Conservation (phyloP, 441 rosid species). For the Populus hybrid region DNA sequence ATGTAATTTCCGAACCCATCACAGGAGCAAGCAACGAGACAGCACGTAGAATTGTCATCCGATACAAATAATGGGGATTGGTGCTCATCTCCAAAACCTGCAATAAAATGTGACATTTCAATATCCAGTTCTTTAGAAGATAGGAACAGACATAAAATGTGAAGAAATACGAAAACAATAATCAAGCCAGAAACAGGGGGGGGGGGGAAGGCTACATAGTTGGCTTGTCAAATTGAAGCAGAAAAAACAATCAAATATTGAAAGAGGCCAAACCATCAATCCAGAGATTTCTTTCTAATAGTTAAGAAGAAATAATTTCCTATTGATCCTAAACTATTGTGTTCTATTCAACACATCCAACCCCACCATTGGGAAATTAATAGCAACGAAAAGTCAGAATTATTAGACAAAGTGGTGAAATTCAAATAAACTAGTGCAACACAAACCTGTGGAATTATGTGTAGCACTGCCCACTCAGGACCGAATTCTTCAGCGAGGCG, state of each 20-base stretch:
- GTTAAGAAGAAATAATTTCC: not conserved
- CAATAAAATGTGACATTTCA: slow-evolving; percentile 11
- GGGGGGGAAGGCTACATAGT: not conserved
- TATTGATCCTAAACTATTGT: not conserved
- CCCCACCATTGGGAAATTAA: slow-evolving; percentile 2
- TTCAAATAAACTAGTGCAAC: not conserved
- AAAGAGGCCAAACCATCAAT: not conserved
- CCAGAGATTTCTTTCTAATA: not conserved
- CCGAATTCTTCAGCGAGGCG: slow-evolving; percentile 98
- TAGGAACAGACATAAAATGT: not conserved
- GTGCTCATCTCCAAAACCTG: slow-evolving; percentile 81
- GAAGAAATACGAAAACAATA: not conserved
- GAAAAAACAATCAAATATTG: not conserved
- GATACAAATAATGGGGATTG: slow-evolving; percentile 84
- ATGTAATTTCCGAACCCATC: slow-evolving; percentile 82
- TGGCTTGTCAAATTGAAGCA: not conserved
- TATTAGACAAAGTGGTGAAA: slow-evolving; percentile 24
- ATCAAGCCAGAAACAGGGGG: not conserved
- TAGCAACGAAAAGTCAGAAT: not conserved
- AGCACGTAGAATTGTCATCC: slow-evolving; percentile 85
- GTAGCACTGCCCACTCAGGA: slow-evolving; percentile 99
- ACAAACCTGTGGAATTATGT: slow-evolving; percentile 84
- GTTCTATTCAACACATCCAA: not conserved
- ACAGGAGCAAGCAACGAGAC: slow-evolving; percentile 90
- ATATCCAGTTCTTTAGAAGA: not conserved